Evolutionary conservation across 768 basidiomycete genomes (phyloP), one percentile per base, ranked within the genome.

Genomic region (Dacryopinax primogenitus): DNA sequence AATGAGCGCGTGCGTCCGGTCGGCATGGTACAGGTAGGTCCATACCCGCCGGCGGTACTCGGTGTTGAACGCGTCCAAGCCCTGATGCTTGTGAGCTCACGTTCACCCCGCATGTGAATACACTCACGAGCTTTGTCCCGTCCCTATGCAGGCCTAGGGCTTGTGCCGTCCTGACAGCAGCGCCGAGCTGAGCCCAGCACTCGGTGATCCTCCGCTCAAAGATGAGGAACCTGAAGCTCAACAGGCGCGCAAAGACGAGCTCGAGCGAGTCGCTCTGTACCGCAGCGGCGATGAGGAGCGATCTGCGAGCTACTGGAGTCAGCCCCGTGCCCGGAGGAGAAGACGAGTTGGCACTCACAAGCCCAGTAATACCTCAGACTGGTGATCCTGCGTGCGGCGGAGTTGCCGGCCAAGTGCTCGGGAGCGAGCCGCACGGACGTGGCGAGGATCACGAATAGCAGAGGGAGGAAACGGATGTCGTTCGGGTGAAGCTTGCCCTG

Each of bases 361-460:
- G 88, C 90, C 93, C 93, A 97, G 72, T 96, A 95, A 77, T 92
- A 95, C 67, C 92, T 83, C 62, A 92, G 77, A 36, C 91, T 92
- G 7, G 88, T 91, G 30, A 92, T 78, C 71, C 88, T 81, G 63
- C 88, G 80, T 45, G 78, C 84, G 51, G 85, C 82, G 65, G 86
- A 83, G 74, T 92, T 89, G 0, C 91, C 92, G 33, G 81, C 88
- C 69, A 95, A 84, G 65, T 83, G 80, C 70, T 92, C 91, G 2
- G 93, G 92, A 1, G 92, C 90, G 28, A 95, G 78, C 67, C 92
- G 79, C 15, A 87, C 88, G 16, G 92, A 82, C 58, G 92, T 90
- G 13, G 93, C 92, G 36, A 97, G 79, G 0, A 95, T 89, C 44
- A 94, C 92, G 72, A 95, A 97, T 16, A 97, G 79, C n/a, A 96